phyloP scores from a whole-genome alignment of 768 basidiomycete species.

The Boletus pseudopeckii region DNA sequence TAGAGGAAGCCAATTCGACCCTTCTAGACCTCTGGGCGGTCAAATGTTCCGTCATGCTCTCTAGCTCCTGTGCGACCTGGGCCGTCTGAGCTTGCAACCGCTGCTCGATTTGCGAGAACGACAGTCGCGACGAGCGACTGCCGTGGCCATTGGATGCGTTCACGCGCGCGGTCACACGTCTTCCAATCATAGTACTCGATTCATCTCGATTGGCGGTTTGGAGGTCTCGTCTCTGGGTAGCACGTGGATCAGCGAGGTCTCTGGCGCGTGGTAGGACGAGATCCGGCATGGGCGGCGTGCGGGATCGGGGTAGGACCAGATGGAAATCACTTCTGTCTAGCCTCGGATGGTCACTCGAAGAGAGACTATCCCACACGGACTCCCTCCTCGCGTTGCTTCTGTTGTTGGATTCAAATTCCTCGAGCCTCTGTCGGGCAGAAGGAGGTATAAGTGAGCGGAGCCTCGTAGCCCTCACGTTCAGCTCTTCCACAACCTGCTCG shows the following conservation, averaged over 20 bases:
- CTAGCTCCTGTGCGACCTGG: conserved; percentile 33
- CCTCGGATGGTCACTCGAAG: conserved; percentile 17
- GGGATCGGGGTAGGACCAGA: conserved; percentile 16
- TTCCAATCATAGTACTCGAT: conserved; percentile 33
- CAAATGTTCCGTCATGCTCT: conserved; percentile 30
- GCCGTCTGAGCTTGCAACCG: conserved; percentile 27
- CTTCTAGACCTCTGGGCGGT: conserved; percentile 23
- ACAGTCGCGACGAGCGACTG: conserved; percentile 17
- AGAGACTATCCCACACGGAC: conserved; percentile 19
- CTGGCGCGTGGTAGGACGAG: conserved; percentile 19
- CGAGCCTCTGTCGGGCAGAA: conserved; percentile 31
- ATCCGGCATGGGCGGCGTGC: conserved; percentile 32
- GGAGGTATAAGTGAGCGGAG: conserved; percentile 30
- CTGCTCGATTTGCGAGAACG: conserved; percentile 28
- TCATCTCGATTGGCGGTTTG: conserved; percentile 25
- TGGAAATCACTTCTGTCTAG: conserved; percentile 14
- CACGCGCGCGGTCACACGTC: conserved; percentile 33
- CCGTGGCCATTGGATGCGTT: conserved; percentile 18
- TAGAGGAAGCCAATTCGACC: conserved; percentile 16
- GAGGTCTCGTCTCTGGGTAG: conserved; percentile 18
- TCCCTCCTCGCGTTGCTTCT: conserved; percentile 13
- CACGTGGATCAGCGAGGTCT: conserved; percentile 14
- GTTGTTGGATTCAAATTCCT: conserved; percentile 27
- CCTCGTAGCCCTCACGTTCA: conserved; percentile 28
- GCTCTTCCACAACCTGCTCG: conserved; percentile 23